These are phyloP conservation scores for Wolfiporia cocos DNA, from an alignment of 1,284 basidiomycete species.

Conservation along the genomic window DNA sequence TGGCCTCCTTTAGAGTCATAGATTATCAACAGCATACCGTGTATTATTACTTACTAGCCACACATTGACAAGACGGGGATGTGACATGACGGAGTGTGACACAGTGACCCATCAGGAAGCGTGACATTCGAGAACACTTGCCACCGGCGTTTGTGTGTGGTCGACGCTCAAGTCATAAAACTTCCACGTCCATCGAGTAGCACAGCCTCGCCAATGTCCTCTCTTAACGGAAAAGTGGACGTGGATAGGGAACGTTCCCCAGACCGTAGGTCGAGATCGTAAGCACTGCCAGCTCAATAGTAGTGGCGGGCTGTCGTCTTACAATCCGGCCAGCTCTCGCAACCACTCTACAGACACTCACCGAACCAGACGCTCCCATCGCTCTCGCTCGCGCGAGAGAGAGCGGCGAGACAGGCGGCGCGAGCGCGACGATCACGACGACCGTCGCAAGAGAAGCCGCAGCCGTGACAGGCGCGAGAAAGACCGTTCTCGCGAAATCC, in stretches of 20 bases:
- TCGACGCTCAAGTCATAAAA: background rate
- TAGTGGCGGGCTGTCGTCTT: too few species aligned
- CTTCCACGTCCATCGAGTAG: background rate
- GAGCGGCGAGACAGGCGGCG: conserved; percentile 33
- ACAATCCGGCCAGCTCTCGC: conserved; percentile 58
- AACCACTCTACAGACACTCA: conserved; percentile 70
- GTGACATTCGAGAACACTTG: background rate
- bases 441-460: conserved; percentile 20
- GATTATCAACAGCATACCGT: too few species aligned
- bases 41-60: too few species aligned
- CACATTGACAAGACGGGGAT: too few species aligned
- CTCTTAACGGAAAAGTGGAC: conserved; percentile 48
- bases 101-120: background rate
- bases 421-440: conserved; percentile 28
- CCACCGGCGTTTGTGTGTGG: background rate
- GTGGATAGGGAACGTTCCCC: conserved; percentile 50
- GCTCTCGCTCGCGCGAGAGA: conserved; percentile 55
- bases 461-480: conserved; percentile 48
- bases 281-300: conserved; percentile 25
- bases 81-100: background rate
- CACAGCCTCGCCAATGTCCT: conserved; percentile 28
- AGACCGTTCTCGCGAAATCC: conserved; percentile 38
- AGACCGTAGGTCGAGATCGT: conserved; percentile 53
- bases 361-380: conserved; percentile 62
- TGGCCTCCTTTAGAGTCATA: conserved; percentile 28